phyloP scores from a whole-genome alignment of 306 rosid genomes.

The Sphenostylis stenocarpa region DNA sequence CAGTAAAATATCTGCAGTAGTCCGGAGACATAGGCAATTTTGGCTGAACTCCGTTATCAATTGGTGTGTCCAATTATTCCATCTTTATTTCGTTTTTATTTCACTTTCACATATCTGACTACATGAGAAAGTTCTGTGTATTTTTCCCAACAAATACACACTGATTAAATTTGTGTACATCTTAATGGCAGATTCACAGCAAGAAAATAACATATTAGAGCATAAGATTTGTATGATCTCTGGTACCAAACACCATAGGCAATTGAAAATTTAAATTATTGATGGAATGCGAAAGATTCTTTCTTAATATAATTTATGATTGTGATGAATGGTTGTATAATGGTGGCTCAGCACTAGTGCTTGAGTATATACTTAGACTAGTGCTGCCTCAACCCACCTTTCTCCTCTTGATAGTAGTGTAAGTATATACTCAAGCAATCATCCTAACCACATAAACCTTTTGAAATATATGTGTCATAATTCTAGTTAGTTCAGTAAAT shows the following conservation, averaged over 20 bases:
- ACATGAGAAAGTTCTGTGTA: too few relatives aligned
- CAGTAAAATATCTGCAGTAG: too few relatives aligned
- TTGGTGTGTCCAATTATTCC: too few relatives aligned
- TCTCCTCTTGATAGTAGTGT: neutral
- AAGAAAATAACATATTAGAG: neutral
- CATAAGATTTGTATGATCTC: neutral
- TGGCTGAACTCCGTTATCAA: too few relatives aligned
- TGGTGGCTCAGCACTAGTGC: too few relatives aligned
- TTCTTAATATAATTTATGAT: neutral
- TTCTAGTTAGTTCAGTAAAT: constrained; percentile 7
- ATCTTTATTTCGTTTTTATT: too few relatives aligned
- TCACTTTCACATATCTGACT: too few relatives aligned
- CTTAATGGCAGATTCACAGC: neutral
- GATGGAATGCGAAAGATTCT: neutral
- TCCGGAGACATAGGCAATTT: too few relatives aligned
- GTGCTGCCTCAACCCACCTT: constrained; percentile 9
- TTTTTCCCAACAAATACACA: too few relatives aligned
- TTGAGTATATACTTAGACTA: too few relatives aligned
- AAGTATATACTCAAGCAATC: constrained; percentile 10
- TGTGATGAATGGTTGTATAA: neutral
- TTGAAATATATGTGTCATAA: neutral
- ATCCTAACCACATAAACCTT: constrained; percentile 19
- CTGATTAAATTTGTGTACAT: neutral
- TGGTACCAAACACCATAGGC: neutral
- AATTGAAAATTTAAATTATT: neutral